phyloP scores from a whole-genome alignment of 352 stramenopile species.

The Phytophthora macrochlamydospora region DNA sequence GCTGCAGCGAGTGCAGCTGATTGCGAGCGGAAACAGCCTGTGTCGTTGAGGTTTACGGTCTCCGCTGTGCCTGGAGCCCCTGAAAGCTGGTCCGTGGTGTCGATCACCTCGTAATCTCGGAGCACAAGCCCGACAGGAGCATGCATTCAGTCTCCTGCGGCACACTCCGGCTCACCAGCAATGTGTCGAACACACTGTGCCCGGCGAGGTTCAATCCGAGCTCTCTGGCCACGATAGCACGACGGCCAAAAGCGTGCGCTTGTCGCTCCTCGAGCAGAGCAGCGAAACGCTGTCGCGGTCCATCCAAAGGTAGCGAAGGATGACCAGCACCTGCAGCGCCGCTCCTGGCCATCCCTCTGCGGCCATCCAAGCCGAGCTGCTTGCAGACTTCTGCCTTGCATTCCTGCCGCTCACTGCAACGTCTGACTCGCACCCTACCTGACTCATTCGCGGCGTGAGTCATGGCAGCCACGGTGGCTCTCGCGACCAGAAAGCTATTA shows the following conservation, averaged over 20 bases:
- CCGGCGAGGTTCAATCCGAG: neutral
- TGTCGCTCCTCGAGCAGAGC: conserved; percentile 1
- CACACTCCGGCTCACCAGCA: too few species aligned
- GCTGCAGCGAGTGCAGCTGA: neutral
- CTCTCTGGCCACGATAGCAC: neutral
- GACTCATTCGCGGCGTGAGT: neutral
- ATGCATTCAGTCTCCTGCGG: too few species aligned
- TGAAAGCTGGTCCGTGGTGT: neutral
- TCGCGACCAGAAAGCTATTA: neutral
- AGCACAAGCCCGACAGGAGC: too few species aligned
- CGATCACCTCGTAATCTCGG: neutral
- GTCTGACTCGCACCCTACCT: neutral
- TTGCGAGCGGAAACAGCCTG: neutral
- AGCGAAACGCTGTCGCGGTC: neutral
- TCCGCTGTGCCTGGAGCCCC: neutral
- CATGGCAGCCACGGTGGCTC: neutral
- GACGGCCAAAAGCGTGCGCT: neutral
- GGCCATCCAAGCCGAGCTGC: too few species aligned
- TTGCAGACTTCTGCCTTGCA: too few species aligned
- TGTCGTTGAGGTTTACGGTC: neutral
- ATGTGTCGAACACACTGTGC: too few species aligned
- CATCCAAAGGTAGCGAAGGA: neutral
- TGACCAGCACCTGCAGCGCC: too few species aligned
- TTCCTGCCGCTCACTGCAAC: neutral
- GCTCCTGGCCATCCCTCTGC: too few species aligned